Conservation (phyloP, 2,329 filamentous ascomycete species). For the Fusarium bulbicola region DNA sequence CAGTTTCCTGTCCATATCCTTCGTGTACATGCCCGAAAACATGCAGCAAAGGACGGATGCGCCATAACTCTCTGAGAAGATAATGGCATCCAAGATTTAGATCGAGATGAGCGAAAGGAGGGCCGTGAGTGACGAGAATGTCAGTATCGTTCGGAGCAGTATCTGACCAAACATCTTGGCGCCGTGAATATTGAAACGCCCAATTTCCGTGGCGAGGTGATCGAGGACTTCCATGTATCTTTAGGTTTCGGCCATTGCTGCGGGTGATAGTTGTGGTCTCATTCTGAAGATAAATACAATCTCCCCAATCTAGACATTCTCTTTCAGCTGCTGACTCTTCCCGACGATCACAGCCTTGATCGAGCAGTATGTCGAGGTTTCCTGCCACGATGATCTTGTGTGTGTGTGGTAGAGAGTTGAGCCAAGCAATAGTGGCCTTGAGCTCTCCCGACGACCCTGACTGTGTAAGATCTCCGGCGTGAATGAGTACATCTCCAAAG, state of each 20-base stretch:
- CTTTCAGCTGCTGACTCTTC: neutral
- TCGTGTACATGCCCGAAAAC: slow-evolving; percentile 76
- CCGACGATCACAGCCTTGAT: slow-evolving; percentile 14
- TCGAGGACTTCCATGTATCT: slow-evolving; percentile 44
- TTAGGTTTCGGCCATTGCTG: slow-evolving; percentile 43
- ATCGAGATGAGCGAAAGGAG: slow-evolving; percentile 50
- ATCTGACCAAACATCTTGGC: slow-evolving; percentile 42
- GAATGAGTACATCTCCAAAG: slow-evolving; percentile 55
- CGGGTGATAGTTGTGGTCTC: slow-evolving; percentile 22
- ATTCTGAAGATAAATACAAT: slow-evolving; percentile 41
- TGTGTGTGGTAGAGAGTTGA: slow-evolving; percentile 49
- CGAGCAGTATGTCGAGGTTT: slow-evolving; percentile 55
- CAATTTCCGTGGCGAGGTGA: slow-evolving; percentile 49
- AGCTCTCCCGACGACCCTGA: slow-evolving; percentile 54
- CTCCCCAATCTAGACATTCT: slow-evolving; percentile 37
- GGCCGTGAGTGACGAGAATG: slow-evolving; percentile 52
- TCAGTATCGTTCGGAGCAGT: slow-evolving; percentile 43
- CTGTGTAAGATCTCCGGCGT: slow-evolving; percentile 59
- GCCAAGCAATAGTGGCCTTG: slow-evolving; percentile 52
- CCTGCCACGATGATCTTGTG: slow-evolving; percentile 58
- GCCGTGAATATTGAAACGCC: slow-evolving; percentile 53
- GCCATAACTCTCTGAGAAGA: slow-evolving; percentile 58
- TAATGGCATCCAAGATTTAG: slow-evolving; percentile 45
- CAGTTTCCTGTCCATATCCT: slow-evolving; percentile 50
- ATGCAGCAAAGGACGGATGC: slow-evolving; percentile 65